Conservation (phyloP, 768 basidiomycete genomes). For the Gymnopilus dilepis region DNA sequence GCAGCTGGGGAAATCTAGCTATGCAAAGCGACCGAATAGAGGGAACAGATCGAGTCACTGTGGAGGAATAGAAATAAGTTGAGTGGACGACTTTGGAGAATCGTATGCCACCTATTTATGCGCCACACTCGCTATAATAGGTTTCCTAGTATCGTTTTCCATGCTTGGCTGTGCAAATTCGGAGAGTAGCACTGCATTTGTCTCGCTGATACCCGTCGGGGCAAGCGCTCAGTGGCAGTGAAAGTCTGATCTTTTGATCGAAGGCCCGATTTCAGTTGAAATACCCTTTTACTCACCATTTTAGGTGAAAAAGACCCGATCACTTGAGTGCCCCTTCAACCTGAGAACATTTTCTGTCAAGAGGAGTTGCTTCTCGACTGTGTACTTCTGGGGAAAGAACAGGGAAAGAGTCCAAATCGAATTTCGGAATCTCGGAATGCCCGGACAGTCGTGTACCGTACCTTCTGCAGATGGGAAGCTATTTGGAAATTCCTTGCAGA, state of each 20-base stretch:
- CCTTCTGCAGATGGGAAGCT: neutral
- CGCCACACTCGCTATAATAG: slow-evolving; percentile 6
- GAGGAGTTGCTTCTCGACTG: neutral
- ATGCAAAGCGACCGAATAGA: neutral
- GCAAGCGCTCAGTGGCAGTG: slow-evolving; percentile 15
- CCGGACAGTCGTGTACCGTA: neutral
- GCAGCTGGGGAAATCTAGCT: neutral
- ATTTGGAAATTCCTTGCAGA: neutral
- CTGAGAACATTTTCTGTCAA: slow-evolving; percentile 4
- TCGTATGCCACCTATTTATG: neutral
- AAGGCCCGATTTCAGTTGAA: slow-evolving; percentile 5
- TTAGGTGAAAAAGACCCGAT: slow-evolving; percentile 3
- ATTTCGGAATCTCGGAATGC: neutral
- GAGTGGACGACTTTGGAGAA: neutral
- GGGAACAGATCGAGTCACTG: neutral
- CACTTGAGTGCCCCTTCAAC: neutral
- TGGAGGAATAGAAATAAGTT: neutral
- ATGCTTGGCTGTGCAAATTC: slow-evolving; percentile 2
- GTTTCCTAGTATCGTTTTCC: neutral
- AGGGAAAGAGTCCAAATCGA: neutral
- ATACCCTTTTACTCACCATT: neutral
- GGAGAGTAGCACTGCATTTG: neutral
- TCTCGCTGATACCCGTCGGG: slow-evolving; percentile 5
- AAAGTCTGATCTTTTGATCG: slow-evolving; percentile 11
- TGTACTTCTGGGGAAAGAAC: neutral